phyloP scores from a whole-genome alignment of 106 monocot species.

The Dendrobium nobile region DNA sequence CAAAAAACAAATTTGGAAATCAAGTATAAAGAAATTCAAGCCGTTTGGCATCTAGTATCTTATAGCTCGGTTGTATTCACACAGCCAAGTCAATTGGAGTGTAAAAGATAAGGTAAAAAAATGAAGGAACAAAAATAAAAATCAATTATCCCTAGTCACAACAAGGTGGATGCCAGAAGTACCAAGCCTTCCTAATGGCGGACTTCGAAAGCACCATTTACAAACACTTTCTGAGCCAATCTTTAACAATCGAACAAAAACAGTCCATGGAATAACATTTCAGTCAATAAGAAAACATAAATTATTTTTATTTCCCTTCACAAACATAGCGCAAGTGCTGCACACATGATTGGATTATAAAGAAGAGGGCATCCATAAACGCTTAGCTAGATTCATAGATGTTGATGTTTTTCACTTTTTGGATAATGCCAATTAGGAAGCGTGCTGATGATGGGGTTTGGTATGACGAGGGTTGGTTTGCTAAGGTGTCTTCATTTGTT shows the following conservation, averaged over 20 bases:
- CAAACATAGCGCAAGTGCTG: background rate
- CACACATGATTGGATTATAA: background rate
- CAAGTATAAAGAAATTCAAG: background rate
- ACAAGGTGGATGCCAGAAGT: no score
- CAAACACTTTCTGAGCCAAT: background rate
- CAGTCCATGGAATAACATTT: background rate
- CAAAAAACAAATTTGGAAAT: background rate
- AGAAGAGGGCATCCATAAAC: no score
- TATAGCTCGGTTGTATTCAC: no score
- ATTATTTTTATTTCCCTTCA: background rate
- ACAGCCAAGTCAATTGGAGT: no score
- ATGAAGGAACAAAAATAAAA: background rate
- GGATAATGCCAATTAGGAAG: background rate
- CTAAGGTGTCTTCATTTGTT: background rate
- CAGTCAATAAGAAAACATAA: background rate
- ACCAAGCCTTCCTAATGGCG: background rate
- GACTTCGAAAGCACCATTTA: background rate
- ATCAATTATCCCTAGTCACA: no score
- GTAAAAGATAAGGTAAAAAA: background rate
- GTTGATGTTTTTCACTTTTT: background rate
- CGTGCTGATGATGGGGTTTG: background rate
- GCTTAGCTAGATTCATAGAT: background rate
- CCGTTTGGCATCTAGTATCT: background rate
- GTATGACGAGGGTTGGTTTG: background rate
- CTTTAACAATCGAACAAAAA: background rate